Conservation (phyloP, 345 rosid species). For the Brassica nigra region DNA sequence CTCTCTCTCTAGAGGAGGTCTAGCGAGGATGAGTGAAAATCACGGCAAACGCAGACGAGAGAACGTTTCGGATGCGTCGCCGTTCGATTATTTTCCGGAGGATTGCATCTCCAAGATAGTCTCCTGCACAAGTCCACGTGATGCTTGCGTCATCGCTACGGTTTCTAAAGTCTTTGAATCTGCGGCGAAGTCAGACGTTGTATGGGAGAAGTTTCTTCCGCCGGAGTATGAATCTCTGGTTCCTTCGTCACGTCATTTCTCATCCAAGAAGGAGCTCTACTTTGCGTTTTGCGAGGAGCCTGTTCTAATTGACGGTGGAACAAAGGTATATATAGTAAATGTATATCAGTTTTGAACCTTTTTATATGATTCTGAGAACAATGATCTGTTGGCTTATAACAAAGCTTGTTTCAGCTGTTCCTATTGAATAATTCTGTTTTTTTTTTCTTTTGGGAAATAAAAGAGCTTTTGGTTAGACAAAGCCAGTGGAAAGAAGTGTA, state of each 20-base stretch:
- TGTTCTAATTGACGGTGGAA: constrained; percentile 46
- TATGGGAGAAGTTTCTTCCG: constrained; percentile 58
- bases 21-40: neutral
- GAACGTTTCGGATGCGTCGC: neutral
- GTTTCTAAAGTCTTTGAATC: constrained; percentile 48
- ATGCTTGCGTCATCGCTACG: constrained; percentile 44
- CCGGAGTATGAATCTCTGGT: constrained; percentile 37
- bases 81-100: constrained; percentile 34
- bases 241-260: neutral
- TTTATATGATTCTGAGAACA: neutral
- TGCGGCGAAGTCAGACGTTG: constrained; percentile 46
- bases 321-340: constrained; percentile 41
- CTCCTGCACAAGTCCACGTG: constrained; percentile 51
- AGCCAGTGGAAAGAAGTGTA: constrained; percentile 26
- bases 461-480: constrained; percentile 28
- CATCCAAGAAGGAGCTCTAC: constrained; percentile 53
- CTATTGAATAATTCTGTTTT: neutral
- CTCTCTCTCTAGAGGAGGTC: neutral
- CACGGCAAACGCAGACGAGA: neutral
- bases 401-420: neutral
- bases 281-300: constrained; percentile 46
- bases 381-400: neutral
- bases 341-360: neutral
- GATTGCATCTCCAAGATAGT: constrained; percentile 46
- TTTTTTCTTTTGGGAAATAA: neutral